Evolutionary conservation across 1,139 yeast species (phyloP).

Genomic region (Pichia terricola): DNA sequence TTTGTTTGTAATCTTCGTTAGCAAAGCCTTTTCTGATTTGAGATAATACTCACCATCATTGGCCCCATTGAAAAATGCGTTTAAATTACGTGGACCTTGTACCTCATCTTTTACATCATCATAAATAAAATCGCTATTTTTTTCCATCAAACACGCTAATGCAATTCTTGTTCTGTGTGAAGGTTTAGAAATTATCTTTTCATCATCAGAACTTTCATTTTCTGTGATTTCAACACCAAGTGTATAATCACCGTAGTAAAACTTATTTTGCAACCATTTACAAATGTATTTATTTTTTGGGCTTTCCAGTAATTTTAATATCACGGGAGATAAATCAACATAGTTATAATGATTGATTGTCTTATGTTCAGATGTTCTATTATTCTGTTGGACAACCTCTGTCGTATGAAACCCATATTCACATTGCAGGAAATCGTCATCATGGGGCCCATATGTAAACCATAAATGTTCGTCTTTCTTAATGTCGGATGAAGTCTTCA

Average conservation of each 20-base stretch:
- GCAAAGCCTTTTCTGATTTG: constrained; percentile 23
- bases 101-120: constrained; percentile 15
- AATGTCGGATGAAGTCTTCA: constrained; percentile 33
- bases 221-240: constrained; percentile 26
- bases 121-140: constrained; percentile 21
- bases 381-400: constrained; percentile 51
- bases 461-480: constrained; percentile 47
- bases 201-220: constrained; percentile 21
- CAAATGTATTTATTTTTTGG: constrained; percentile 27
- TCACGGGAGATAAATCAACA: constrained; percentile 47
- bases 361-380: neutral
- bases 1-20: constrained; percentile 25
- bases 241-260: constrained; percentile 70
- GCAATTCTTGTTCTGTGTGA: constrained; percentile 76
- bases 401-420: constrained; percentile 71
- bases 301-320: constrained; percentile 27
- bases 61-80: constrained; percentile 28
- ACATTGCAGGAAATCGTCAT: constrained; percentile 66
- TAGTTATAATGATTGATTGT: constrained; percentile 20
- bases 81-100: constrained; percentile 21
- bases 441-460: constrained; percentile 81
- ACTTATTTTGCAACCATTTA: constrained; percentile 39
- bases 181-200: constrained; percentile 18
- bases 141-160: constrained; percentile 50
- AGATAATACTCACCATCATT: constrained; percentile 38